phyloP scores from a whole-genome alignment of 345 rosid species.

The Lenwebbia sp. region DNA sequence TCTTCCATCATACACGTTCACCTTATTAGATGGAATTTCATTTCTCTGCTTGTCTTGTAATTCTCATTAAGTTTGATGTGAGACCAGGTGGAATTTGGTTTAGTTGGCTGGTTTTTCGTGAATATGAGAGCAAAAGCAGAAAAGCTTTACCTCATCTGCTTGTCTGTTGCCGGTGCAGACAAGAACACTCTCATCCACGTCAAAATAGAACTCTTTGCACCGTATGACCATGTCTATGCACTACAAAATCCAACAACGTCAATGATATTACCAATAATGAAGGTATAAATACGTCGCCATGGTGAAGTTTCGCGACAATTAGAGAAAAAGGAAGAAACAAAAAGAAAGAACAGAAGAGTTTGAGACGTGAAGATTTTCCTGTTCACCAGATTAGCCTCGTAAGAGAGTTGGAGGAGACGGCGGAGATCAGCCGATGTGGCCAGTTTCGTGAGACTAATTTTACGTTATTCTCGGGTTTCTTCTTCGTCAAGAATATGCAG shows the following conservation, averaged over 20 bases:
- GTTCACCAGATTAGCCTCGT: not conserved
- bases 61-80: not conserved
- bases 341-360: not conserved
- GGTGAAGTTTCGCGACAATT: not conserved
- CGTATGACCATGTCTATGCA: not conserved
- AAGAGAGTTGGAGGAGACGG: not conserved
- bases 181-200: not conserved
- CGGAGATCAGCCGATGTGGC: not conserved
- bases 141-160: not conserved
- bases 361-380: not conserved
- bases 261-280: not conserved
- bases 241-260: not conserved
- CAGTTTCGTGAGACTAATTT: not conserved
- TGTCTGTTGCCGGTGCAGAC: not conserved
- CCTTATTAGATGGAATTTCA: not conserved
- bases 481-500: not conserved
- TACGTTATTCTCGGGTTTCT: not conserved
- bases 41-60: not conserved
- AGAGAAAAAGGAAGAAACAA: not conserved
- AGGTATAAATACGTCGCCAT: not conserved
- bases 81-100: not conserved
- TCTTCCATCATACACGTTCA: not conserved
- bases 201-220: not conserved
- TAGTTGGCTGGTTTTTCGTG: not conserved
- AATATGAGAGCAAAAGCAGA: not conserved